phyloP scores from a whole-genome alignment of 768 basidiomycete species.

The Galerina marginata region DNA sequence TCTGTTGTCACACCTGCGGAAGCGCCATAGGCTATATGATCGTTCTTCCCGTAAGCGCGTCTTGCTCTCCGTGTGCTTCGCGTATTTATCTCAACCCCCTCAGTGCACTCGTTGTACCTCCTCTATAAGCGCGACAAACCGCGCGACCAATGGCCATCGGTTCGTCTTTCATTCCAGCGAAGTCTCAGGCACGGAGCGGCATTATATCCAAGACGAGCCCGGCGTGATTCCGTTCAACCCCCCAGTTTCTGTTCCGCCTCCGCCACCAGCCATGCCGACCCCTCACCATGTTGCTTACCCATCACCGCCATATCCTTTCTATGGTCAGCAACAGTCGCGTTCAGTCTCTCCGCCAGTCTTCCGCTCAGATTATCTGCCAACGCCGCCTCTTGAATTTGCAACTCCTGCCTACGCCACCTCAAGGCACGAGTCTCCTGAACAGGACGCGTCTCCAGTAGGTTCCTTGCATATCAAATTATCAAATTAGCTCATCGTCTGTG shows the following conservation, averaged over 20 bases:
- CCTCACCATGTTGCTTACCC: conserved; percentile 18
- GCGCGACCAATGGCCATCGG: conserved; percentile 82
- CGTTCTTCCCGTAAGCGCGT: conserved; percentile 58
- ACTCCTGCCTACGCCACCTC: conserved; percentile 27
- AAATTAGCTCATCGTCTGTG: background rate
- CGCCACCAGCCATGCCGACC: conserved; percentile 17
- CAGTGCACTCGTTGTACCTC: conserved; percentile 77
- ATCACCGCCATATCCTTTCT: conserved; percentile 19
- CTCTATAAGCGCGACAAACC: conserved; percentile 67
- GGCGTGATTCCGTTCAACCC: conserved; percentile 58
- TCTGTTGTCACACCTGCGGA: conserved; percentile 84
- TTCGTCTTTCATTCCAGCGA: conserved; percentile 86
- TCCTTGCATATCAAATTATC: background rate
- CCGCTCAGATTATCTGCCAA: conserved; percentile 40
- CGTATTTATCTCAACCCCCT: conserved; percentile 5
- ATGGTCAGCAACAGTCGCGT: conserved; percentile 24
- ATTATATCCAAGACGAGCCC: conserved; percentile 66
- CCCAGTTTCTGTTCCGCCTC: conserved; percentile 20
- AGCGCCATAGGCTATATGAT: conserved; percentile 80
- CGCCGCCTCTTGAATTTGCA: conserved; percentile 45
- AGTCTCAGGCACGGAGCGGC: conserved; percentile 65
- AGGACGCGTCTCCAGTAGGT: conserved; percentile 20
- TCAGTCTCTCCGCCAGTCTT: conserved; percentile 30
- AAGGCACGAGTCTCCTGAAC: conserved; percentile 14
- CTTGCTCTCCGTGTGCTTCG: background rate